phyloP scores from a whole-genome alignment of 1,139 yeast species.

The Nakaseomyces delphensis region DNA sequence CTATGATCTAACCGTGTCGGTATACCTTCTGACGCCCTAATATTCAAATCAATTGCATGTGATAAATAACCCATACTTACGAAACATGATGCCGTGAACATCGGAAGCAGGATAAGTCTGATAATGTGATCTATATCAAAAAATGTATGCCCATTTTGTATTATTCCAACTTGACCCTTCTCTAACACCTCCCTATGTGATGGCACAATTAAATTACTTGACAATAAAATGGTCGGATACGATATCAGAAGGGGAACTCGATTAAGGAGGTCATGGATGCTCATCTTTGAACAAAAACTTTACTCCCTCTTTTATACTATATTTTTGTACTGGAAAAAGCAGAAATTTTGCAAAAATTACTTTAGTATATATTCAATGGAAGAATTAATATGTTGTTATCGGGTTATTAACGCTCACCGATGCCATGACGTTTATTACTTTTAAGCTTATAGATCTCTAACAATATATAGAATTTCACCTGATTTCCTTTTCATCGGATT shows the following conservation, averaged over 20 bases:
- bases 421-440: no score
- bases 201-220: slow-evolving; percentile 28
- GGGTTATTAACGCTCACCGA: no score
- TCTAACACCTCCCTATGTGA: slow-evolving; percentile 11
- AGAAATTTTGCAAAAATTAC: neutral
- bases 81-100: slow-evolving; percentile 24
- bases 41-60: neutral
- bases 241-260: slow-evolving; percentile 33
- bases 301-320: slow-evolving; percentile 34
- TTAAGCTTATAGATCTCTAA: no score
- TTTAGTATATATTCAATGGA: no score
- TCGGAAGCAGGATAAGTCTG: slow-evolving; percentile 23
- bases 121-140: slow-evolving; percentile 6
- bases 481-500: neutral
- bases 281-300: no score
- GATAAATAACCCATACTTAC: neutral
- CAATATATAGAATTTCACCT: neutral
- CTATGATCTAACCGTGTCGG: slow-evolving; percentile 7
- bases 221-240: slow-evolving; percentile 32
- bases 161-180: neutral
- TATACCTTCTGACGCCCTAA: neutral
- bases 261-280: slow-evolving; percentile 20
- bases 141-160: neutral
- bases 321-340: slow-evolving; percentile 24
- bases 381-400: no score